Evolutionary conservation across 345 rosid species (phyloP).

Genomic region (Citrus unshiu): DNA sequence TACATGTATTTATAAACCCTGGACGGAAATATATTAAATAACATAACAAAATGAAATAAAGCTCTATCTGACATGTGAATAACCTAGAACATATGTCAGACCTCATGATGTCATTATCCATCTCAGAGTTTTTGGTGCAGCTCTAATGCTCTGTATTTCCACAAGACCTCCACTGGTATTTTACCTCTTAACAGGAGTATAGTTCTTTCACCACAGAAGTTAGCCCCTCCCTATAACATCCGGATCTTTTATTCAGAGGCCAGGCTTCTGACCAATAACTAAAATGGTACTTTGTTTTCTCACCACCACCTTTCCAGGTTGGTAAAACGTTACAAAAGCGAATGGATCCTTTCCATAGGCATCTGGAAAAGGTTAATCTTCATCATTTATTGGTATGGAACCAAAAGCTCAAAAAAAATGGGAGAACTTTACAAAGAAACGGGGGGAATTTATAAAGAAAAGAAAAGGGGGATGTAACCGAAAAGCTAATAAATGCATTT

Average conservation of each 20-base stretch:
- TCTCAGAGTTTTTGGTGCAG: background rate
- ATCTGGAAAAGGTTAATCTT: background rate
- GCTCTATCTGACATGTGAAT: background rate
- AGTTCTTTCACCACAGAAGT: background rate
- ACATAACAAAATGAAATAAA: no score
- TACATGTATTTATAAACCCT: background rate
- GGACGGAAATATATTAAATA: no score
- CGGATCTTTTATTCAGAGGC: background rate
- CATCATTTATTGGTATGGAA: background rate
- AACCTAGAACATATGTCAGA: background rate
- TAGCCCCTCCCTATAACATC: background rate
- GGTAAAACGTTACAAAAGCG: background rate
- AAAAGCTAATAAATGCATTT: background rate
- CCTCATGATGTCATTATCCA: background rate
- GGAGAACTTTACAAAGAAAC: background rate
- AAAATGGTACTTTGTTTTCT: background rate
- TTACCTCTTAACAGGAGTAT: background rate
- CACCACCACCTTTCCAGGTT: background rate
- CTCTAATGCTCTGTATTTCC: background rate
- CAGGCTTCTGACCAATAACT: background rate
- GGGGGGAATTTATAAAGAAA: background rate
- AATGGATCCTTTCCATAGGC: background rate
- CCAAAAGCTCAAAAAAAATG: background rate
- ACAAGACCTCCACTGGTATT: background rate
- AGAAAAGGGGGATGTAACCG: no score